Evolutionary conservation across 2,329 filamentous ascomycete species (phyloP), one percentile per base, ranked within the genome.

Genomic region (Beauveria pseudobassiana): DNA sequence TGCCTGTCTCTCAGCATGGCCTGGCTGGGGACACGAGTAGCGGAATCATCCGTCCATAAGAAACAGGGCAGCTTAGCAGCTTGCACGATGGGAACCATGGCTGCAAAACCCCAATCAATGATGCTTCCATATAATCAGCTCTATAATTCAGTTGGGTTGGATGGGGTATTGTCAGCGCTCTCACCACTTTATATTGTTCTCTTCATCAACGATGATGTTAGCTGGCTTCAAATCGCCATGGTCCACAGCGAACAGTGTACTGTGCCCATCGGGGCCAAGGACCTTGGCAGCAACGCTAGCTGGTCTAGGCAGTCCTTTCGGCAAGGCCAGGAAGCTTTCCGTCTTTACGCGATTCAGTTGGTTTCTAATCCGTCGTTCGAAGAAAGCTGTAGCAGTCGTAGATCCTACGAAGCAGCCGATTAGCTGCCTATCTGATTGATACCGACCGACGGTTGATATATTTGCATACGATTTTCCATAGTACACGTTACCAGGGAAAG

Each of bases 271-370:
- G 8, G 24, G 45, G 14, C 57, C 57, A 18, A 60, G 46, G 10
- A 60, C 22, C 22, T 38, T 5, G 57, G 38, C 28, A 60, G 57
- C n/a, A 60, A 48, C 22, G 57, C 49, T 1, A 53, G 48, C 48
- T 60, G 57, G 24, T 53, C 48, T 7, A 52, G 38, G 12, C 57
- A 60, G 57, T 60, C 46, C 48, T 45, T 51, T 60, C 57, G 18
- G 38, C 28, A 24, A 60, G 43, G 5, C 49, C 48, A 43, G 57
- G 57, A 18, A 60, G 57, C 1, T 60, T 24, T 9, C 30, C 57
- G 18, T 46, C 24, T 8, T 34, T 46, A 24, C 49, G 30, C 57
- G 34, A 18, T 20, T 10, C 30, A 60, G 57, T n/a, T 60, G 57
- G 38, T 53, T 60, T 45, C 24, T 53, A 22, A 60, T 60, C 5